These are phyloP conservation scores for Hypocreales sp. DNA, from an alignment of 2,329 filamentous ascomycete species.

Conservation along the genomic window DNA sequence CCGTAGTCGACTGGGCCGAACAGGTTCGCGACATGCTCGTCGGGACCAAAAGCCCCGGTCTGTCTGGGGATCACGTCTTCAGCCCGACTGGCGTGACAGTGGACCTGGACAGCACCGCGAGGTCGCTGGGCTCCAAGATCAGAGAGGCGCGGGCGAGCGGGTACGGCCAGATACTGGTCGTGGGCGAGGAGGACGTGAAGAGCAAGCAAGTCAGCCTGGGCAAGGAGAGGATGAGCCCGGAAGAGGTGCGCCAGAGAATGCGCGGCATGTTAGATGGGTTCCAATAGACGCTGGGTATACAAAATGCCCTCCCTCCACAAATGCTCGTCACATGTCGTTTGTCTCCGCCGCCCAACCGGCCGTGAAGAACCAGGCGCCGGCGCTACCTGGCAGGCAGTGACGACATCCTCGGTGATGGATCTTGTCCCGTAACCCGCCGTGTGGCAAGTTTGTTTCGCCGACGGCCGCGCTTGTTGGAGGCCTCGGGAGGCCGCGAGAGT, in stretches of 20 bases:
- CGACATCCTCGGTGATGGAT: too few relatives aligned
- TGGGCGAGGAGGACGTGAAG: conserved; percentile 52
- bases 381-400: too few relatives aligned
- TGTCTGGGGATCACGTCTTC: conserved; percentile 27
- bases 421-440: too few relatives aligned
- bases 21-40: conserved; percentile 32
- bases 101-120: conserved; percentile 51
- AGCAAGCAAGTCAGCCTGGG: conserved; percentile 33
- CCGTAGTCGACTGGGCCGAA: conserved; percentile 33
- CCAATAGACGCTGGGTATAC: too few relatives aligned
- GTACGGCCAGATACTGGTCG: conserved; percentile 58
- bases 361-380: too few relatives aligned
- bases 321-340: too few relatives aligned
- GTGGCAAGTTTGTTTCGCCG: too few relatives aligned
- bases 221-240: conserved; percentile 26
- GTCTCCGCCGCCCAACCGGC: too few relatives aligned
- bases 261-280: conserved; percentile 30
- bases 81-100: conserved; percentile 49
- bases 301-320: too few relatives aligned
- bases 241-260: conserved; percentile 28
- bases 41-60: conserved; percentile 26
- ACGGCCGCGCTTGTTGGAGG: too few relatives aligned
- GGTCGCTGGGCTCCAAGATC: conserved; percentile 53
- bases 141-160: conserved; percentile 54
- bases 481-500: too few relatives aligned